Base-by-base conservation (phyloP, 2,329 filamentous ascomycete genomes). In the Curvularia eragrostidis region DNA sequence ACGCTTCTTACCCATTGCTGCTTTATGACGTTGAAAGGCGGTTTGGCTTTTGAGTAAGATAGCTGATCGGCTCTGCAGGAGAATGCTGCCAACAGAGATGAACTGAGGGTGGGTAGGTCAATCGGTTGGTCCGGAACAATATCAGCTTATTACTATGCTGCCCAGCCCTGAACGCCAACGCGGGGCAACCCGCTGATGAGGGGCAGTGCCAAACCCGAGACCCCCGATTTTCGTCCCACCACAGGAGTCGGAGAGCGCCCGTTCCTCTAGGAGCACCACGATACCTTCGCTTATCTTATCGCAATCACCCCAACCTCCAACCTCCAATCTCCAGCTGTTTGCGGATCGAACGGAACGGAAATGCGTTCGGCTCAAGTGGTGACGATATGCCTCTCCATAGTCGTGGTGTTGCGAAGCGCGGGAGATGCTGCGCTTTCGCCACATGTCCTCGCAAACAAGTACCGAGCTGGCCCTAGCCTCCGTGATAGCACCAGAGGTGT, bases 1-100 rank as follows among this genome's bases (percentile, higher is more conserved):
- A 50, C 83, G 78, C 65, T 84, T 85, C 71, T 80, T 80, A 48
- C 69, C 77, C 77, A 80, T 81, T 48, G 18, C 53, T 7, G n/a
- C 43, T 48, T 34, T 34, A 21, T 48, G 13, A 10, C 28, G 21
- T 18, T 43, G 1, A 19, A 30, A 23, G 39, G 38, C 13, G 15
- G 23, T 28, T 36, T 21, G 34, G 19, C 48, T 23, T 32, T 19
- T 9, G 30, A 52, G n/a, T 42, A 42, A 48, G 36, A 1, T 13
- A 18, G 2, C 32, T 36, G 28, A 48, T 36, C 23, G 18, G 28
- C 24, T 48, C 36, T 43, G 24, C 32, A 8, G 43, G 6, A 24
- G 7, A 48, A 50, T 32, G 23, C 30, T 54, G 24, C 36, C 43
- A 30, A 32, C 30, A 19, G 36, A 36, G 26, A 30, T 21, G n/a